Base-by-base conservation (phyloP, 139 green algal species). In the Closterium sp. region DNA sequence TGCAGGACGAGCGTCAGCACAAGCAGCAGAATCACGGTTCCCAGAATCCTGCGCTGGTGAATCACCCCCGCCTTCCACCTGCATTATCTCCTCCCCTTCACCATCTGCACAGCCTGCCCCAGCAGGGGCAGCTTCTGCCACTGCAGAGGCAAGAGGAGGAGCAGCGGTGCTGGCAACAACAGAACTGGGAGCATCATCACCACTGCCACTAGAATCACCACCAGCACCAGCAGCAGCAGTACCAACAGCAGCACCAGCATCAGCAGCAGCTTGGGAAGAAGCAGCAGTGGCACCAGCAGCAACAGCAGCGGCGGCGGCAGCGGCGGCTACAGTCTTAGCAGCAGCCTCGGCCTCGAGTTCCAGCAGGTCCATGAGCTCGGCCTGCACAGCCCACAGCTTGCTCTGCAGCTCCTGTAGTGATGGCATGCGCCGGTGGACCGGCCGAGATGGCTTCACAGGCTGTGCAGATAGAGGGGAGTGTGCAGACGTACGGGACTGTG, bases 341-440 rank as follows among this genome's bases (percentile, higher is more conserved):
- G 55, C 55, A 2, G 55, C 23, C 25, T 76, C 16, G 1, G 55
- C 55, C 55, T 76, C 55, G 23, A 76, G 25, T 3, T 76, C 55
- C 1, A 76, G 55, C 16, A 76, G 55, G 55, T 76, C 55, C 55
- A 76, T 76, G 55, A 76, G 55, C 55, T 76, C 55, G 23, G 55
- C 55, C 16, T 76, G 55, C 55, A 76, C 55, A 6, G 55, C 55
- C 55, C 55, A 76, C 16, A 76, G 55, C 55, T 76, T 76, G 55
- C 87, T 91, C 34, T 91, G 28, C 87, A 84, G 28, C 34, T n/a
- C 55, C 87, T 84, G 81, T 33, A 87, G 87, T 23, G 84, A 34
- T 3, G 33, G 33, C 84, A 87, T 87, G 84, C 33, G 33, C 84
- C 33, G 33, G 5, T 66, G 33, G 19, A 34, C 23, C 33, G 33